phyloP scores from a whole-genome alignment of 140 eudicot genomes.

The Cichorium intybus region DNA sequence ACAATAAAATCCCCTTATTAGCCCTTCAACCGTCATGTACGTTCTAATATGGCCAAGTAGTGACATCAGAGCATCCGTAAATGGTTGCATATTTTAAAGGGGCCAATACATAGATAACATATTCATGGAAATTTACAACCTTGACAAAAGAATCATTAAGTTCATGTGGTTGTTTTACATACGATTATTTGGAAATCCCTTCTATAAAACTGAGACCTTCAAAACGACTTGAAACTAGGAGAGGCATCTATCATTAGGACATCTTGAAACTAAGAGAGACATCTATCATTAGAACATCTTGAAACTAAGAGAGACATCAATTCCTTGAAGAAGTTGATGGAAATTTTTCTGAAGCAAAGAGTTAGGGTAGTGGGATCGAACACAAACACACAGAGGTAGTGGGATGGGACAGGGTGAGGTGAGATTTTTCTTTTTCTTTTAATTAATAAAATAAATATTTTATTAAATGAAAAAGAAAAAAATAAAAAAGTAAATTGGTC shows the following conservation, averaged over 20 bases:
- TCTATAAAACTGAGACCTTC: conserved; percentile 87
- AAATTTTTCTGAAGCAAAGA: too few species aligned
- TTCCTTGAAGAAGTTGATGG: too few species aligned
- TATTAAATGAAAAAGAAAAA: too few species aligned
- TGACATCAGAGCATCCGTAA: conserved; percentile 97
- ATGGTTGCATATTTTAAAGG: conserved; percentile 88
- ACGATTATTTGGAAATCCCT: conserved; percentile 87
- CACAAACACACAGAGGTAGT: too few species aligned
- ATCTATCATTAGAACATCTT: conserved; percentile 85
- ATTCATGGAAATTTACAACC: conserved; percentile 95
- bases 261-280: conserved; percentile 58
- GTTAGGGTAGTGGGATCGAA: too few species aligned
- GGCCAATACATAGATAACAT: conserved; percentile 84
- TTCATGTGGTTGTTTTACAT: conserved; percentile 81
- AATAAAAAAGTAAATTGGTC: too few species aligned
- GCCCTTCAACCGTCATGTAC: conserved; percentile 76
- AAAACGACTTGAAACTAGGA: conserved; percentile 49
- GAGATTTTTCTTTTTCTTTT: too few species aligned
- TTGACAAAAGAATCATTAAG: conserved; percentile 81
- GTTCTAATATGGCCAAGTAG: conserved; percentile 64
- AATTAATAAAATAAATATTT: too few species aligned
- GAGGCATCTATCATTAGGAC: conserved; percentile 77
- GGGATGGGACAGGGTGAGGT: too few species aligned
- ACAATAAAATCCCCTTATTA: conserved; percentile 74
- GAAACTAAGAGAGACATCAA: conserved; percentile 59